Percentiles rank a stretch among this genome's conserved stretches.
Conservation (phyloP, 495 filamentous ascomycete genomes). For the Gamarada debralockiae region DNA sequence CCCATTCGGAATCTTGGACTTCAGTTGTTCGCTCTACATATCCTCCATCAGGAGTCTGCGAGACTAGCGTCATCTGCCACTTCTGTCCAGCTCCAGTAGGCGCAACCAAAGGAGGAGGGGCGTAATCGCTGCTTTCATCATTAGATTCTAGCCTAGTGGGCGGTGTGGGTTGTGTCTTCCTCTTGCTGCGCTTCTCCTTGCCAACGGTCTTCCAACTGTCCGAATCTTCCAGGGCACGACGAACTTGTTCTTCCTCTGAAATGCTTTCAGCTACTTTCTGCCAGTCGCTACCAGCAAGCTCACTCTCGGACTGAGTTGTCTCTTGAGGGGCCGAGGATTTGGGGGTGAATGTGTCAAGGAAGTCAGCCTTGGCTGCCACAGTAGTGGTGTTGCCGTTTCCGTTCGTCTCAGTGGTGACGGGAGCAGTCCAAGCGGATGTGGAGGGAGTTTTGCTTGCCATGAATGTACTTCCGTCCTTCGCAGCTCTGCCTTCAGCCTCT, state of each 20-base stretch:
- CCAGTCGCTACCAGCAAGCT: constrained; percentile 9
- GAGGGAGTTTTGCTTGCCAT: constrained; percentile 50
- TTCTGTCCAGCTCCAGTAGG: constrained; percentile 17
- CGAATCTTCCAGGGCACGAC: constrained; percentile 55
- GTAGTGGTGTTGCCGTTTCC: constrained; percentile 19
- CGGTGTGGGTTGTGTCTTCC: not conserved
- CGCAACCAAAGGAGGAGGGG: not conserved
- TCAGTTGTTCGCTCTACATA: not conserved
- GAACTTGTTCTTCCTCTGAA: constrained; percentile 84
- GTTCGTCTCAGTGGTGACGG: constrained; percentile 16
- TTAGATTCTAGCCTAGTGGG: not conserved
- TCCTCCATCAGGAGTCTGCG: not conserved
- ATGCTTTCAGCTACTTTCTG: constrained; percentile 46
- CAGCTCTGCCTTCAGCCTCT: constrained; percentile 72
- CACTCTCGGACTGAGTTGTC: constrained; percentile 7
- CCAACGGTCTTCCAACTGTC: constrained; percentile 71
- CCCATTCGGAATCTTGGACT: constrained; percentile 11
- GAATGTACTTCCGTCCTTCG: constrained; percentile 62
- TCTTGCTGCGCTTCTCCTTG: constrained; percentile 22
- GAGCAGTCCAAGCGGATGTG: constrained; percentile 50
- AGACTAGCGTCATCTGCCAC: constrained; percentile 5
- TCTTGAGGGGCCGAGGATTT: constrained; percentile 24
- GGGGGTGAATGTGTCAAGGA: constrained; percentile 75
- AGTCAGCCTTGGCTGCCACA: constrained; percentile 36
- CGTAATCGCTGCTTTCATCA: constrained; percentile 8